Percentiles rank a stretch among this genome's conserved stretches.
phyloP scores from a whole-genome alignment of 495 filamentous ascomycete genomes.

The Geoglossum glabrum region DNA sequence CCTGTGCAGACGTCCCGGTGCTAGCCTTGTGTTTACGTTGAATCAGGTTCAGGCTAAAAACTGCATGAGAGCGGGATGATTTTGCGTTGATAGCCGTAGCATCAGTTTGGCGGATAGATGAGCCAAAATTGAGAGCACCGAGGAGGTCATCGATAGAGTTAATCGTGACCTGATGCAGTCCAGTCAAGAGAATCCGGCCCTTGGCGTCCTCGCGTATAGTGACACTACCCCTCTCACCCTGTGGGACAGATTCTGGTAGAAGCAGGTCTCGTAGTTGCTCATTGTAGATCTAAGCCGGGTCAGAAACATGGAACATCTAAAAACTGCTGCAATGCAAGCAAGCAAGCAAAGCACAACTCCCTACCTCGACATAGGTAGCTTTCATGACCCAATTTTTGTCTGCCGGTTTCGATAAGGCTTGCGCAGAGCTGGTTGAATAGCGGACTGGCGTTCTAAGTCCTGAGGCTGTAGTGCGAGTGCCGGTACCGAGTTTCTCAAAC shows the following conservation, averaged over 20 bases:
- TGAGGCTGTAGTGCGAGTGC: slow-evolving; percentile 41
- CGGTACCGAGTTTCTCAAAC: slow-evolving; percentile 68
- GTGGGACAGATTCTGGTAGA: slow-evolving; percentile 49
- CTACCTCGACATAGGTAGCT: slow-evolving; percentile 85
- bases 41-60: slow-evolving; percentile 87
- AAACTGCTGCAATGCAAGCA: too few relatives aligned
- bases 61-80: slow-evolving; percentile 95
- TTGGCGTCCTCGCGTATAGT: slow-evolving; percentile 87
- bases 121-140: slow-evolving; percentile 74
- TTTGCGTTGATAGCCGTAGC: slow-evolving; percentile 98
- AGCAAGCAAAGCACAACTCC: too few relatives aligned
- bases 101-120: slow-evolving; percentile 88
- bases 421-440: slow-evolving; percentile 47
- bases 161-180: slow-evolving; percentile 69
- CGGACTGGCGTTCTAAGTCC: slow-evolving; percentile 64
- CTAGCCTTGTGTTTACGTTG: slow-evolving; percentile 39
- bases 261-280: slow-evolving; percentile 85
- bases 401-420: slow-evolving; percentile 27
- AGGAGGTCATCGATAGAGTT: slow-evolving; percentile 87
- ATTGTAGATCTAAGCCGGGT: slow-evolving; percentile 61
- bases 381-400: slow-evolving; percentile 87
- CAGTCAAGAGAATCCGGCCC: slow-evolving; percentile 84
- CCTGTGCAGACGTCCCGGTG: slow-evolving; percentile 33
- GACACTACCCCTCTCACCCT: slow-evolving; percentile 49
- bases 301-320: not conserved